Conservation (phyloP, 371 early-diverging fungal genomes). For the Basidiobolus meristosporus region DNA sequence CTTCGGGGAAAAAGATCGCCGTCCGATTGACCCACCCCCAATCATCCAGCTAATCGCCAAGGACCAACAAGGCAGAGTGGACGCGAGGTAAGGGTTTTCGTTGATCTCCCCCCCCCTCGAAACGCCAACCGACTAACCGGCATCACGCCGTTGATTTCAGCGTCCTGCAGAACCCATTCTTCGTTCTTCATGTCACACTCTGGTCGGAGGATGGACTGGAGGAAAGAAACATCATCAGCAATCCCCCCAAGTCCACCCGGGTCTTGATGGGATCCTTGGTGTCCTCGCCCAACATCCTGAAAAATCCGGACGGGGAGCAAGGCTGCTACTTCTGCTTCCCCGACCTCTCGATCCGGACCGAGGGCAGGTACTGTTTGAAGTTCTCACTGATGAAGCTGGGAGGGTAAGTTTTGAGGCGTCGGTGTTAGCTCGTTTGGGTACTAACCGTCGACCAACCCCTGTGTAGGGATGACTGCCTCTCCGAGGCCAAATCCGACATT, state of each 20-base stretch:
- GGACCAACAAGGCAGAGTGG: too few relatives aligned
- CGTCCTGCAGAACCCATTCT: conserved; percentile 24
- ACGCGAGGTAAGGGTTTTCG: too few relatives aligned
- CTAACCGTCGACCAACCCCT: too few relatives aligned
- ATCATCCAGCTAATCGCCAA: too few relatives aligned
- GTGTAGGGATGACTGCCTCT: too few relatives aligned
- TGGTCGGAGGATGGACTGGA: conserved; percentile 39
- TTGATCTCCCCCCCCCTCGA: too few relatives aligned
- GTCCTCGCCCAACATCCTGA: conserved; percentile 54
- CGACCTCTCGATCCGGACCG: conserved; percentile 71
- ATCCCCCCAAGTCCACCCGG: conserved; percentile 32
- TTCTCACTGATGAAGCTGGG: conserved; percentile 45
- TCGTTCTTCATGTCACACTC: conserved; percentile 53
- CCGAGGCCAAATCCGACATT: too few relatives aligned
- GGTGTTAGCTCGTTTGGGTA: too few relatives aligned
- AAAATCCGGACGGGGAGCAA: conserved; percentile 43
- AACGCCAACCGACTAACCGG: too few relatives aligned
- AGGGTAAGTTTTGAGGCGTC: conserved; percentile 12
- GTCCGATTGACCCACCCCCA: conserved; percentile 61
- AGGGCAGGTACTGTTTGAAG: conserved; percentile 65
- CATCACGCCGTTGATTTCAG: too few relatives aligned
- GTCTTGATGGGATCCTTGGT: conserved; percentile 64
- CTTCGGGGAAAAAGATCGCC: conserved; percentile 42
- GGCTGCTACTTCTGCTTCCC: too few relatives aligned
- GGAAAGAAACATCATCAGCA: conserved; percentile 25